A percentile compares a stretch with the other conserved stretches of the same genome.
phyloP scores from a whole-genome alignment of 495 filamentous ascomycete species.

The Trichoderma reesei region DNA sequence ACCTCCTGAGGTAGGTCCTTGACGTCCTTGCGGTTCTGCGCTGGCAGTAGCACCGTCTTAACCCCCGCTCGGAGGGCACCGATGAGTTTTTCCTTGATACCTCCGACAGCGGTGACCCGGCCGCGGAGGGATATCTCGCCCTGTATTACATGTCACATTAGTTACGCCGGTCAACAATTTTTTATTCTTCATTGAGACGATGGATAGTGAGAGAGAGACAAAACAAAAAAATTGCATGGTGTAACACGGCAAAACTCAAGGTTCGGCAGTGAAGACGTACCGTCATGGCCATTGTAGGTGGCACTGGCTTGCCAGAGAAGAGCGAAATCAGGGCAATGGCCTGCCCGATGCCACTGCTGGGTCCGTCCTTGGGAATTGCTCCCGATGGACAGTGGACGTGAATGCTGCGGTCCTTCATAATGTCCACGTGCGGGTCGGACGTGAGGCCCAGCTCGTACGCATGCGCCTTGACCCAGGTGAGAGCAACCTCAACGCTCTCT shows the following conservation, averaged over 20 bases:
- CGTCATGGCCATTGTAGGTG: slow-evolving; percentile 93
- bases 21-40: slow-evolving; percentile 84
- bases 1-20: slow-evolving; percentile 90
- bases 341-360: slow-evolving; percentile 84
- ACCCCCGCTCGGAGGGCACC: slow-evolving; percentile 89
- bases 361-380: slow-evolving; percentile 88
- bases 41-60: slow-evolving; percentile 83
- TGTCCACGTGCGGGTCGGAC: slow-evolving; percentile 69
- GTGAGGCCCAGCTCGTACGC: slow-evolving; percentile 86
- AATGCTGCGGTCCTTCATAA: slow-evolving; percentile 90
- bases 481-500: slow-evolving; percentile 91
- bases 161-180: slow-evolving; percentile 18
- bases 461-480: slow-evolving; percentile 93
- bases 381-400: slow-evolving; percentile 96
- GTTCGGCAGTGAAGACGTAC: slow-evolving; percentile 21
- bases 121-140: slow-evolving; percentile 88
- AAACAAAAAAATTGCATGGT: not conserved
- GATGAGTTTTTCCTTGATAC: slow-evolving; percentile 98
- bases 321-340: slow-evolving; percentile 87
- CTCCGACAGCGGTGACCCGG: slow-evolving; percentile 77
- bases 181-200: not conserved
- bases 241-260: slow-evolving; percentile 8
- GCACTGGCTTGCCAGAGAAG: slow-evolving; percentile 79
- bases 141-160: slow-evolving; percentile 21
- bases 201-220: not conserved